Base-by-base conservation (phyloP, 805 yeast species). In the Dipodascus albidus region DNA sequence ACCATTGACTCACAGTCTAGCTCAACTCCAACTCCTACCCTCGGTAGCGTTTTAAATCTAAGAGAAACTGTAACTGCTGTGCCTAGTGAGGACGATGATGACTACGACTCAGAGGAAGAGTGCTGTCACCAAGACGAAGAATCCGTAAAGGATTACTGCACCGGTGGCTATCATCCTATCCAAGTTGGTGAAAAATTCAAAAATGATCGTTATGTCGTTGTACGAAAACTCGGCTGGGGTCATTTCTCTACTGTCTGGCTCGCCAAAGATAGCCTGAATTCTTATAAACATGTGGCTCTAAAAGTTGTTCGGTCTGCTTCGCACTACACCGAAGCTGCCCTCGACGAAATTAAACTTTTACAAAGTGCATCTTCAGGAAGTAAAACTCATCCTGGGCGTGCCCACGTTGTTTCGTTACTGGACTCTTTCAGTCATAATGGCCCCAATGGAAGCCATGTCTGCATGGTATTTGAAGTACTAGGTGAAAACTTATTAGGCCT, bases 181-280 rank as follows among this genome's bases (percentile, higher is more conserved):
- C 81, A 70, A 58, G 81, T 88, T 50, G 98, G 98, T 3, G 99
- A 95, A 66, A 69, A 70, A 21, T 91, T 84, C 68, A 85, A 87
- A 61, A 74, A 85, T 53, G 80, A 81, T 19, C 79, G 86, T 55
- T 93, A 93, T 66, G 75, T 82, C 1, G 69, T 93, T 50, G 90
- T 87, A 27, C 79, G 98, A 56, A 93, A 93, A 65, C 73, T 93
- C 2, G 99, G 99, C 0, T 93, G 99, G 99, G 99, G 99, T 35
- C 97, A 93, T 69, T 93, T 93, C 65, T 84, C 95, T 23, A 93
- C 96, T 0, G 97, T 87, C 21, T 90, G 96, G 97, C 73, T 87
- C 24, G 98, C 96, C 2, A 74, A 72, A 51, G 83, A 80, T 54
- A 58, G 61, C n/a, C 79, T 79, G 51, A 70, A 73, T 52, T 72